Evolutionary conservation across 768 basidiomycete species (phyloP).

Genomic region (Strobilomyces echinocephalus): DNA sequence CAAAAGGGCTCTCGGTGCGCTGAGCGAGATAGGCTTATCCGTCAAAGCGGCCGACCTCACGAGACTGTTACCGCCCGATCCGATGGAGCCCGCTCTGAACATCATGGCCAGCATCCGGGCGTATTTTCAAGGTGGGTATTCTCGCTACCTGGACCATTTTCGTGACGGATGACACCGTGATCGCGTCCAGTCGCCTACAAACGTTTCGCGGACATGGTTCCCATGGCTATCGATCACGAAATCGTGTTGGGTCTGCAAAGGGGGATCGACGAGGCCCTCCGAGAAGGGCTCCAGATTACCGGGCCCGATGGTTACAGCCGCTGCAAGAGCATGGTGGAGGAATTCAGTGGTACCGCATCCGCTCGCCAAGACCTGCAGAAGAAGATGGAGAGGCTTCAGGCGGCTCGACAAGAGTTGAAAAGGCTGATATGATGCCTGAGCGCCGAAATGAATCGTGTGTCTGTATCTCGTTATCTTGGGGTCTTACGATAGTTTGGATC

Average conservation of each 20-base stretch:
- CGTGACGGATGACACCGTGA: background rate
- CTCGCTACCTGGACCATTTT: background rate
- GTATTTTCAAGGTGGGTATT: slow-evolving; percentile 58
- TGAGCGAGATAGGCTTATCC: slow-evolving; percentile 18
- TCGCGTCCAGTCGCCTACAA: slow-evolving; percentile 37
- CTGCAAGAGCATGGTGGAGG: slow-evolving; percentile 47
- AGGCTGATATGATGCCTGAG: slow-evolving; percentile 2
- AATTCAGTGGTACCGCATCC: slow-evolving; percentile 41
- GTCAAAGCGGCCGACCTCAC: slow-evolving; percentile 40
- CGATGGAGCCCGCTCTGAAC: slow-evolving; percentile 48
- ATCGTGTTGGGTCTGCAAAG: slow-evolving; percentile 41
- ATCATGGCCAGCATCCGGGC: slow-evolving; percentile 68
- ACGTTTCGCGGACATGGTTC: slow-evolving; percentile 37
- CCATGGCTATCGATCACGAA: slow-evolving; percentile 34
- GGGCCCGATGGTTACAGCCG: slow-evolving; percentile 40
- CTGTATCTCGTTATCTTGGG: no score
- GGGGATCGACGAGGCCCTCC: slow-evolving; percentile 41
- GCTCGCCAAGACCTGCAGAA: slow-evolving; percentile 46
- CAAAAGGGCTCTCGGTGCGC: slow-evolving; percentile 22
- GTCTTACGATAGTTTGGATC: no score
- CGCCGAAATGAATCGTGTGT: background rate
- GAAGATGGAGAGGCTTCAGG: slow-evolving; percentile 45
- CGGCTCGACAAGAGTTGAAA: slow-evolving; percentile 37
- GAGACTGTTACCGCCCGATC: slow-evolving; percentile 45
- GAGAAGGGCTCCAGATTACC: slow-evolving; percentile 45